These are phyloP conservation scores for Lathyrus oleraceus DNA, from an alignment of 306 rosid species.

Conservation along the genomic window DNA sequence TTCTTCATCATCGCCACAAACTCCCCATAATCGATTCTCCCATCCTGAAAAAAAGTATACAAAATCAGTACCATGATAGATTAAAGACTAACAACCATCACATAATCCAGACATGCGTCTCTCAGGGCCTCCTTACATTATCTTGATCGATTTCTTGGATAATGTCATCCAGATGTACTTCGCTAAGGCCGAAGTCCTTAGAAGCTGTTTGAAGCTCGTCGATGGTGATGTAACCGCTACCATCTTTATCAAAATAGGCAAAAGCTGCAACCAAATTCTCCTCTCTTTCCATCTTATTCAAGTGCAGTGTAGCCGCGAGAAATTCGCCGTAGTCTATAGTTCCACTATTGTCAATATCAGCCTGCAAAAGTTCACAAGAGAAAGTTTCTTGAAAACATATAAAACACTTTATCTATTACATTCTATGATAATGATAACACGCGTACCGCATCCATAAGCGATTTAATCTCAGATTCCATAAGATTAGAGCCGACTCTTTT, in stretches of 20 bases:
- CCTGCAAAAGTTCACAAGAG: slow-evolving; percentile 51
- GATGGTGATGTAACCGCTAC: slow-evolving; percentile 83
- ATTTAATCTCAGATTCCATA: slow-evolving; percentile 80
- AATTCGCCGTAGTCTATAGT: slow-evolving; percentile 89
- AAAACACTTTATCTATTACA: slow-evolving; percentile 2
- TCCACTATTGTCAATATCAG: slow-evolving; percentile 89
- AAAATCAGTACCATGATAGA: too few relatives aligned
- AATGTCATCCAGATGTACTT: slow-evolving; percentile 70
- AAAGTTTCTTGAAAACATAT: slow-evolving; percentile 4
- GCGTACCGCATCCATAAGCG: slow-evolving; percentile 88
- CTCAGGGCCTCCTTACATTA: slow-evolving; percentile 61
- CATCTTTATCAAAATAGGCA: slow-evolving; percentile 82
- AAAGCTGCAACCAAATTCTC: slow-evolving; percentile 84
- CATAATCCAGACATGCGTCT: neutral
- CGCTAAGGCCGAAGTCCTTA: slow-evolving; percentile 78
- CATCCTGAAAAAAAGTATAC: slow-evolving; percentile 55
- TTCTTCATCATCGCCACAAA: slow-evolving; percentile 88
- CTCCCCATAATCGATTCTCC: slow-evolving; percentile 83
- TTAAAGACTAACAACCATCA: neutral
- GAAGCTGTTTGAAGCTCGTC: slow-evolving; percentile 86
- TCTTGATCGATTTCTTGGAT: slow-evolving; percentile 77
- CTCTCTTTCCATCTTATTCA: slow-evolving; percentile 91
- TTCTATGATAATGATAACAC: slow-evolving; percentile 35
- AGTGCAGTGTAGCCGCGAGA: slow-evolving; percentile 87
- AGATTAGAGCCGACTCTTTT: slow-evolving; percentile 78